Evolutionary conservation across 2,329 filamentous ascomycete genomes (phyloP).

Genomic region (Drechslera avenae): DNA sequence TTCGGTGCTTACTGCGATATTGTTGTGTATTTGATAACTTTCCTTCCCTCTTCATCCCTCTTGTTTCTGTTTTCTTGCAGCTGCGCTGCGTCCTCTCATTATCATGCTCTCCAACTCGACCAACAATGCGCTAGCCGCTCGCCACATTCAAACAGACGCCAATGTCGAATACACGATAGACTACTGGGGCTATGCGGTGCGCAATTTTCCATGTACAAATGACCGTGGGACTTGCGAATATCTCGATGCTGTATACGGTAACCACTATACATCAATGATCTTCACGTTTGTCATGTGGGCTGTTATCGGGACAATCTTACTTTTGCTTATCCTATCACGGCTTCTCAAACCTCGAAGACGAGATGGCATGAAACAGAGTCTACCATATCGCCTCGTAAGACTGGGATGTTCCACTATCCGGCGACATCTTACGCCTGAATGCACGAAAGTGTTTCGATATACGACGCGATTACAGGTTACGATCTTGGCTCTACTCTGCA

Average conservation of each 20-base stretch:
- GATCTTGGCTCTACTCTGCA: constrained; percentile 7
- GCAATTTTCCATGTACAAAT: constrained; percentile 11
- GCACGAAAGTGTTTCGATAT: constrained; percentile 4
- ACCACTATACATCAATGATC: constrained; percentile 10
- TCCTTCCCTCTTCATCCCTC: not conserved
- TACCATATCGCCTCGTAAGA: constrained; percentile 6
- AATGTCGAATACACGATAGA: constrained; percentile 11
- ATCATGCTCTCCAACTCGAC: constrained; percentile 10
- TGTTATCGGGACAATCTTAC: constrained; percentile 3
- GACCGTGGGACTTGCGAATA: constrained; percentile 8
- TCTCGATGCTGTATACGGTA: constrained; percentile 8
- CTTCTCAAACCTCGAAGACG: constrained; percentile 1
- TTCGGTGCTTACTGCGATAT: not conserved
- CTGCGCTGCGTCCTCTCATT: constrained; percentile 9
- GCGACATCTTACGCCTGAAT: constrained; percentile 3
- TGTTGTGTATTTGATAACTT: not conserved
- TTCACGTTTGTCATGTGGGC: constrained; percentile 12
- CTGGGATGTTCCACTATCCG: not conserved
- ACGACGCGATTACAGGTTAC: constrained; percentile 8
- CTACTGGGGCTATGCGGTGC: constrained; percentile 12
- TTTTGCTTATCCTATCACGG: constrained; percentile 4
- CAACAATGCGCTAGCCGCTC: constrained; percentile 5
- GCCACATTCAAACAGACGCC: constrained; percentile 6
- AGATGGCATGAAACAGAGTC: constrained; percentile 4
- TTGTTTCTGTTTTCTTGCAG: constrained; percentile 6